Evolutionary conservation across 495 filamentous ascomycete genomes (phyloP).

Genomic region (Tuber microsphaerosporum): DNA sequence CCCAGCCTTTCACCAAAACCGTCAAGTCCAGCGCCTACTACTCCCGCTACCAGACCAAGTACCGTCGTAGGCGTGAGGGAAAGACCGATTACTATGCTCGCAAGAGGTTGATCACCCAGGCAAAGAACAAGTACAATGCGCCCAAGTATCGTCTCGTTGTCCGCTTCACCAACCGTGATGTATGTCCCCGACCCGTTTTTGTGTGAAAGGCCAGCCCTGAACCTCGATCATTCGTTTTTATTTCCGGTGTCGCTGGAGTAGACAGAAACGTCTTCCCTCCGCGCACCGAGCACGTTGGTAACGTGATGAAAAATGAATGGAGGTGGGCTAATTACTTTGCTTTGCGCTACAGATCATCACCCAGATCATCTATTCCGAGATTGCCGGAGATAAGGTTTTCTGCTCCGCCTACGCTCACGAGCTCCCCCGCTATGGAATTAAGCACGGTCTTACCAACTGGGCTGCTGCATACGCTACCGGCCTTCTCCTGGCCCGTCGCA

Average conservation of each 20-base stretch:
- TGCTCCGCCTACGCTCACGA: constrained; percentile 91
- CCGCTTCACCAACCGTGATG: constrained; percentile 98
- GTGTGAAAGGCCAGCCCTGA: constrained; percentile 12
- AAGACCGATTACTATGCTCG: constrained; percentile 99
- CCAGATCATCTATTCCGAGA: constrained; percentile 95
- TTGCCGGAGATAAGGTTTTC: constrained; percentile 96
- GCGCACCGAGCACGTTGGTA: constrained; percentile 13
- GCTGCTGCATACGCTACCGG: constrained; percentile 93
- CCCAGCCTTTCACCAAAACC: constrained; percentile 84
- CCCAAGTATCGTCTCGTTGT: constrained; percentile 99
- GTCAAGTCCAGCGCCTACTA: constrained; percentile 95
- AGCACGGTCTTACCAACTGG: constrained; percentile 99
- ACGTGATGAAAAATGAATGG: constrained; percentile 27
- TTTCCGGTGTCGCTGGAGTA: constrained; percentile 5
- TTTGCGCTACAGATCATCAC: constrained; percentile 60
- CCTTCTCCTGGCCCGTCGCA: constrained; percentile 91
- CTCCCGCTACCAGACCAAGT: constrained; percentile 99
- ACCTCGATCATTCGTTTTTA: constrained; percentile 33
- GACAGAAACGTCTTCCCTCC: constrained; percentile 23
- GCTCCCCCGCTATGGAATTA: constrained; percentile 91
- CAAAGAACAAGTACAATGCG: constrained; percentile 99
- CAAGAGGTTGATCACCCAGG: constrained; percentile 98
- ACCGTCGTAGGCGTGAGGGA: constrained; percentile 88
- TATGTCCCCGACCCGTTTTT: constrained; percentile 14
- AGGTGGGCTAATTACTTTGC: constrained; percentile 26